phyloP scores from a whole-genome alignment of 2,329 filamentous ascomycete species.

The Tothia fuscella region DNA sequence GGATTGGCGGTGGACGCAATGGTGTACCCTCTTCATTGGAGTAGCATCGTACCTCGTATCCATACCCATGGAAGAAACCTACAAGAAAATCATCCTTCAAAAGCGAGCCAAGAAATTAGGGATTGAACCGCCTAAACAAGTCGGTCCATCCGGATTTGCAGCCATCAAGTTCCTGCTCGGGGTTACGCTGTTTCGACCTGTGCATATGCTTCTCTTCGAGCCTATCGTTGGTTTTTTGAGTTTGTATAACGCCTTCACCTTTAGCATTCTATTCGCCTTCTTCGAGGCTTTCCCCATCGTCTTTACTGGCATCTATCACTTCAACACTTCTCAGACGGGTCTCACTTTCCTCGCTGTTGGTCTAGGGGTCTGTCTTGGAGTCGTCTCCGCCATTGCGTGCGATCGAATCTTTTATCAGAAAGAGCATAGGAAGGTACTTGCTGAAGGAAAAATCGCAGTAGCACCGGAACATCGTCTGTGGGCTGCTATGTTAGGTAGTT shows the following conservation, averaged over 20 bases:
- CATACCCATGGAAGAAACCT: conserved; percentile 42
- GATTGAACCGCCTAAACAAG: conserved; percentile 15
- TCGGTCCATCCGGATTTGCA: conserved; percentile 9
- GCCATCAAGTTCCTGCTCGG: conserved; percentile 20
- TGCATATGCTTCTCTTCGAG: conserved; percentile 33
- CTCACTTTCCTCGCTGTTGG: conserved; percentile 24
- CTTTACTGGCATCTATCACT: conserved; percentile 21
- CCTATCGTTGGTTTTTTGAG: conserved; percentile 24
- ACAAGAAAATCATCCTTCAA: conserved; percentile 38
- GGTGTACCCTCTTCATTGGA: conserved; percentile 31
- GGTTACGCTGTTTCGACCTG: conserved; percentile 36
- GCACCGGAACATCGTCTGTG: conserved; percentile 25
- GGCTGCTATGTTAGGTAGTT: conserved; percentile 23
- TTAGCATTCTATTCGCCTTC: conserved; percentile 24
- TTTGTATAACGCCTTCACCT: conserved; percentile 25
- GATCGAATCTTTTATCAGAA: conserved; percentile 27
- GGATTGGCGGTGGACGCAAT: conserved; percentile 32
- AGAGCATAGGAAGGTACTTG: conserved; percentile 18
- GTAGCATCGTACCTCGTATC: conserved; percentile 25
- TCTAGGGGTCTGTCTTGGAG: conserved; percentile 20
- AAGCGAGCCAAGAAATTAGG: conserved; percentile 23
- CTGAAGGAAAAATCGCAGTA: conserved; percentile 16
- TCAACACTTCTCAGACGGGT: conserved; percentile 20
- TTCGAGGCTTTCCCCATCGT: conserved; percentile 25
- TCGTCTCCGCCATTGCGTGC: conserved; percentile 21